These are phyloP conservation scores for Pseudogymnoascus sp. DNA, from an alignment of 2,329 filamentous ascomycete genomes.

Conservation along the genomic window DNA sequence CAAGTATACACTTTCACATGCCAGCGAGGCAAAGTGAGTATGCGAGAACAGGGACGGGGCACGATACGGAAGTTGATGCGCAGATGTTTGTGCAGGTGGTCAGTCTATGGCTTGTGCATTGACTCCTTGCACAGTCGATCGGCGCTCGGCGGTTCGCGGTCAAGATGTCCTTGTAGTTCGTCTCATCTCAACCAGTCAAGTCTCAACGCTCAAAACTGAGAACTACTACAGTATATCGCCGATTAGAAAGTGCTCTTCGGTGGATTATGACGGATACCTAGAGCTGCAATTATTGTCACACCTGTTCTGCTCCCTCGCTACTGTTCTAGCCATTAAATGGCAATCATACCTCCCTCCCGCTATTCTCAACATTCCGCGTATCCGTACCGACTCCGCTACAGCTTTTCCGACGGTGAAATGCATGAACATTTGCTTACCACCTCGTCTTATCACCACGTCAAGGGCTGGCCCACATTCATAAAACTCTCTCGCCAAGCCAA, in stretches of 20 bases:
- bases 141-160: not conserved
- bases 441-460: not conserved
- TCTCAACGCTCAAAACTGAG: not conserved
- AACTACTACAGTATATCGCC: not conserved
- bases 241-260: not conserved
- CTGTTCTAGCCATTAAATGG: not conserved
- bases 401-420: not conserved
- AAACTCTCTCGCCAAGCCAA: not conserved
- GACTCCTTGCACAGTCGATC: not conserved
- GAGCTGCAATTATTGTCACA: not conserved
- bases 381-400: not conserved
- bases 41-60: not conserved
- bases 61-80: not conserved
- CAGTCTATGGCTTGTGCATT: not conserved
- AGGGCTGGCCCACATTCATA: not conserved
- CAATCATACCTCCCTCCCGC: not conserved
- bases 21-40: not conserved
- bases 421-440: not conserved
- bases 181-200: conserved; percentile 4
- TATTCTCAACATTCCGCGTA: not conserved
- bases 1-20: not conserved
- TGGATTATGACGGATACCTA: not conserved
- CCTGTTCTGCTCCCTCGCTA: not conserved
- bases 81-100: not conserved
- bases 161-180: not conserved